These are phyloP conservation scores for Cyclocybe cylindracea DNA, from an alignment of 768 basidiomycete genomes.

Conservation along the genomic window DNA sequence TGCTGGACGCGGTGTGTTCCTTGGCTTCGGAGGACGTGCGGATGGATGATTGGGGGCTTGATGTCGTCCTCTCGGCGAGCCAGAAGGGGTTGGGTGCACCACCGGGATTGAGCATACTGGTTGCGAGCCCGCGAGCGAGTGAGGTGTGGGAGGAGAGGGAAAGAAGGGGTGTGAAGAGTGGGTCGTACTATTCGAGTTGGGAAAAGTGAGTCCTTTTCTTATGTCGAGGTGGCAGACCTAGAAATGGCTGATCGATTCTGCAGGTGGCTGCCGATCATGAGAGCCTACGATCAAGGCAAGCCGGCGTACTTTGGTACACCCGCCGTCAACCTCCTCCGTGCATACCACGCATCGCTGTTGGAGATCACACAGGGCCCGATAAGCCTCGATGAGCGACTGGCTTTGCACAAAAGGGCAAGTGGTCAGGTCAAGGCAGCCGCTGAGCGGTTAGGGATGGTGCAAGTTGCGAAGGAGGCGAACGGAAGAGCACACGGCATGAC, in stretches of 20 bases:
- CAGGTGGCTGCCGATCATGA: constrained; percentile 88
- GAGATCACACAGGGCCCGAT: constrained; percentile 59
- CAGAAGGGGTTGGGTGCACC: constrained; percentile 89
- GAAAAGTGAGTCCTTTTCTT: constrained; percentile 49
- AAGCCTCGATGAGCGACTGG: constrained; percentile 71
- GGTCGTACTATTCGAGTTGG: constrained; percentile 84
- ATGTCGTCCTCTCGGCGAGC: constrained; percentile 76
- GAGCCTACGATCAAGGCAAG: constrained; percentile 72
- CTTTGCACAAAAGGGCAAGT: constrained; percentile 65
- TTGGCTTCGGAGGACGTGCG: constrained; percentile 90
- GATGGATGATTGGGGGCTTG: constrained; percentile 87
- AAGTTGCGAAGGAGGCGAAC: constrained; percentile 55
- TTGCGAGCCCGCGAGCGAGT: constrained; percentile 74
- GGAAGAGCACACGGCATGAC: constrained; percentile 87
- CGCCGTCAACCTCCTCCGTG: constrained; percentile 84
- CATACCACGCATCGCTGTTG: constrained; percentile 74
- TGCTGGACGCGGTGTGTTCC: constrained; percentile 87
- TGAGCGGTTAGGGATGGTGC: constrained; percentile 62
- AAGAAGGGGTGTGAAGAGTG: constrained; percentile 15
- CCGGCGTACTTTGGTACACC: constrained; percentile 90
- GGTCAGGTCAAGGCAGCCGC: constrained; percentile 64
- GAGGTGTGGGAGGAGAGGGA: constrained; percentile 36
- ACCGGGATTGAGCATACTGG: constrained; percentile 81
- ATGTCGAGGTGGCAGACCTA: background rate
- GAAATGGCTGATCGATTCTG: background rate